Evolutionary conservation across 345 rosid genomes (phyloP), one percentile per base, ranked within the genome.

Genomic region (Lumnitzera racemosa): DNA sequence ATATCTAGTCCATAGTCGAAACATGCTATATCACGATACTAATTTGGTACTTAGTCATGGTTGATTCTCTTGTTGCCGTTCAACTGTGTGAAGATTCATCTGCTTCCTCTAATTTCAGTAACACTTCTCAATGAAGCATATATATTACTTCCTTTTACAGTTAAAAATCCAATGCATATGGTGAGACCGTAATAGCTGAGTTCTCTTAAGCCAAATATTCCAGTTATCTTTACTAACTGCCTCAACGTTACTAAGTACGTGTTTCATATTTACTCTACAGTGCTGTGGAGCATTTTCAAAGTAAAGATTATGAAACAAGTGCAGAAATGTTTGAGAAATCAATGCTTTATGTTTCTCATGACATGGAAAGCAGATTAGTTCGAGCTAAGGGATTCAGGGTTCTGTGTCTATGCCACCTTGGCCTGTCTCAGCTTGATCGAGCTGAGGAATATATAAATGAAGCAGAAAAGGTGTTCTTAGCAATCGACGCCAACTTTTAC

Each of bases 311-410:
- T 70, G 83, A 72, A 71, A 80, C 77, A 56, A 79, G 95, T 67
- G 95, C 97, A 48, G 90, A 81, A 74, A 75, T 90, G 86, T 94
- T 83, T 60, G 99, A 94, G 83, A 94, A 88, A 67, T 84, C 99
- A 11, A 75, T 94, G 86, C 97, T 94, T 56, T 94, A 88, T 70
- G 74, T 86, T 67, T 89, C 99, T 43, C 70, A 73, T 74, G 80
- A 82, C 66, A 54, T 78, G 11, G 96, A 88, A 61, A 81, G 78
- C 63, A 84, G 85, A 81, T 75, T 59, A 65, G 77, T 80, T 61
- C 79, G 97, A 64, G 99, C 97, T 56, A 90, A 90, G 80, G 90
- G 99, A 14, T 94, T 85, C 72, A 84, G 97, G 76, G 96, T 90
- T 64, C 70, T 94, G 78, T 84, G 96, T 73, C 94, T 90, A 55